phyloP scores from a whole-genome alignment of 139 green algal genomes.

The Chlamydomonas schloesseri region DNA sequence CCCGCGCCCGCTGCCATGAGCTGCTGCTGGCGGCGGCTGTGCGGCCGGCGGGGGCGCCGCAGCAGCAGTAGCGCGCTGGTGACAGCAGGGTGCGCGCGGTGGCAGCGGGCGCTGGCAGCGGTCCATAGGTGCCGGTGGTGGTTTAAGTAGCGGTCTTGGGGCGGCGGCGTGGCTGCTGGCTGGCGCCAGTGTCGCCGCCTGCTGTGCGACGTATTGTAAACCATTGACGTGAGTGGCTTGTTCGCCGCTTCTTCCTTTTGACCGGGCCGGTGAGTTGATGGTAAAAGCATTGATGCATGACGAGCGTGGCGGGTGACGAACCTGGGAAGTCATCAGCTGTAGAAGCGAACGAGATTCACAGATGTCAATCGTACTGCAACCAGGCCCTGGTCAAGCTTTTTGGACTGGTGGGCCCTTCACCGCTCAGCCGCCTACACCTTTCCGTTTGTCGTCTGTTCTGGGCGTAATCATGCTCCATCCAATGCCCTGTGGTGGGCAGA shows the following conservation, averaged over 20 bases:
- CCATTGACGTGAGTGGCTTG: background rate
- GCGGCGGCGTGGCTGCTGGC: slow-evolving; percentile 14
- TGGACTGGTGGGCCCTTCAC: no score
- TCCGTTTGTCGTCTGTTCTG: no score
- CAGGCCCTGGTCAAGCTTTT: no score
- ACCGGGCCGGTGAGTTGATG: background rate
- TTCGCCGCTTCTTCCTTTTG: background rate
- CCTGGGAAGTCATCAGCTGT: background rate
- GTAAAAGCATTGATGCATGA: background rate
- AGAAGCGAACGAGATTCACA: no score
- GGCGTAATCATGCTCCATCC: no score
- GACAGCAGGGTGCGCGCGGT: background rate
- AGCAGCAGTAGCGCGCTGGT: background rate
- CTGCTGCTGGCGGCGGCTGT: background rate
- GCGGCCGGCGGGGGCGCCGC: background rate
- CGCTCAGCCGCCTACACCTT: no score
- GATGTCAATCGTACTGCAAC: no score
- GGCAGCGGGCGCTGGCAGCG: background rate
- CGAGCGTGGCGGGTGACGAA: background rate
- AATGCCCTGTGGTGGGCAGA: no score
- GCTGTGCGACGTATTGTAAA: no score
- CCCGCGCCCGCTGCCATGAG: background rate
- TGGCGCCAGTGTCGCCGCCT: no score
- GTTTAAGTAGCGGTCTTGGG: background rate
- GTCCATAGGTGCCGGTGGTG: background rate